Base-by-base conservation (phyloP, 2,329 filamentous ascomycete species). In the Scolecobasidium constrictum region DNA sequence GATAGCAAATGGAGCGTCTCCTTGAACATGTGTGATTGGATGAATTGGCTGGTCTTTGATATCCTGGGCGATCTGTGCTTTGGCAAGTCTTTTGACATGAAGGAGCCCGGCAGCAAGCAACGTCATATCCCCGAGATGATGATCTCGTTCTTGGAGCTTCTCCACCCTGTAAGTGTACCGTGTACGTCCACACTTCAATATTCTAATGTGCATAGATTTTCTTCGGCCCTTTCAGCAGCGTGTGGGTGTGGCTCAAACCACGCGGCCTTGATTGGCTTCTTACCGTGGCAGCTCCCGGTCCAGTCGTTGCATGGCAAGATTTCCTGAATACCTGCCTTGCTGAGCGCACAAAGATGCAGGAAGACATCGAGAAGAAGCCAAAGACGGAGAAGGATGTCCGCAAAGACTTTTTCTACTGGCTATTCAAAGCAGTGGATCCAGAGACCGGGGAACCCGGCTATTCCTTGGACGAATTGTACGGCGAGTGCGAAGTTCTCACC, bases 41-140 rank as follows among this genome's bases (percentile, higher is more conserved):
- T 58, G 28, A 38, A 65, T 45, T 69, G 61, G 56, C 52, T 72
- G 28, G 61, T 66, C 11, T 67, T 72, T 46, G 70, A 73, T 45
- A 64, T 73, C 44, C 71, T 74, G 63, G 67, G 66, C 11, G 67
- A 71, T 46, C 49, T 69, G 15, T 61, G 61, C 19, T 65, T 68
- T 49, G 64, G 64, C 2, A 64, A 67, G 48, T 53, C 63, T 34
- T 66, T 69, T 48, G 56, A 58, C 22, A 64, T 66, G 62, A 48
- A 68, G 41, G 58, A 62, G 47, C 55, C 59, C 12, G 55, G 57
- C 4, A 51, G 48, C 22, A 65, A 68, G 46, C 54, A 66, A 13
- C 58, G 61, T 45, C 63, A 63, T 18, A 64, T 63, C 7, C 53
- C 61, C n/a, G n/a, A n/a, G n/a, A n/a, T n/a, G n/a, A n/a, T n/a